Conservation (phyloP, 495 filamentous ascomycete species). For the Tuber brumale region DNA sequence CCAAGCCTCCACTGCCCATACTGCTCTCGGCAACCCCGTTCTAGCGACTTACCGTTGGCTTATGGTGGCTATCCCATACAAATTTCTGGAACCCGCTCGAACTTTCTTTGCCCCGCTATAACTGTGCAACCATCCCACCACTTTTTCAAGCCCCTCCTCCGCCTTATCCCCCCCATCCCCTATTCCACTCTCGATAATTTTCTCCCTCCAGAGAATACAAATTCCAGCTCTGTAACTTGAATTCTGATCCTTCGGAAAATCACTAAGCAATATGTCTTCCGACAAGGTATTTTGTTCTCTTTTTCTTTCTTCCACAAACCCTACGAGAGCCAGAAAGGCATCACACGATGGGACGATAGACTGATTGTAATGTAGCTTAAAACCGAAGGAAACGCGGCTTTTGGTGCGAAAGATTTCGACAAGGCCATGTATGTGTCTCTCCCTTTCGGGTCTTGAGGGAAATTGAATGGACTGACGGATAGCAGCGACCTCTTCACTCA, state of each 20-base stretch:
- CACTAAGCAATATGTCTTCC: background rate
- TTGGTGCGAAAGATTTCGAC: slow-evolving; percentile 89
- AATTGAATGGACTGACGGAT: background rate
- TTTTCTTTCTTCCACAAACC: background rate
- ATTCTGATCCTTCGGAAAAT: background rate
- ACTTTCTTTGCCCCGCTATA: slow-evolving; percentile 1
- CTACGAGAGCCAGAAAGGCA: background rate
- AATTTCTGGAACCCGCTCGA: background rate
- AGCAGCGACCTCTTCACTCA: slow-evolving; percentile 67
- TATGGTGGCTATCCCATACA: background rate
- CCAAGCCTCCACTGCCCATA: background rate
- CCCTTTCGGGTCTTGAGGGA: slow-evolving; percentile 16
- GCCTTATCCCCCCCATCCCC: background rate
- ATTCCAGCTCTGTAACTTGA: background rate
- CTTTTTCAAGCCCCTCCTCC: background rate
- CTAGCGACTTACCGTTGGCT: background rate
- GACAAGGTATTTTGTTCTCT: background rate
- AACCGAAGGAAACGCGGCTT: slow-evolving; percentile 96
- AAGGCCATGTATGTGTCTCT: slow-evolving; percentile 78
- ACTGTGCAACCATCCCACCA: slow-evolving; percentile 1
- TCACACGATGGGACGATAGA: slow-evolving; percentile 12
- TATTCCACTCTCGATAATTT: background rate
- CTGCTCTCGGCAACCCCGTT: background rate
- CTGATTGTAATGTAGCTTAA: slow-evolving; percentile 57
- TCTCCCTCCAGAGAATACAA: background rate